A percentile compares a stretch with the other conserved stretches of the same genome.
These are phyloP conservation scores for Ilyonectria sp. DNA, from an alignment of 2,329 filamentous ascomycete genomes.

Conservation along the genomic window DNA sequence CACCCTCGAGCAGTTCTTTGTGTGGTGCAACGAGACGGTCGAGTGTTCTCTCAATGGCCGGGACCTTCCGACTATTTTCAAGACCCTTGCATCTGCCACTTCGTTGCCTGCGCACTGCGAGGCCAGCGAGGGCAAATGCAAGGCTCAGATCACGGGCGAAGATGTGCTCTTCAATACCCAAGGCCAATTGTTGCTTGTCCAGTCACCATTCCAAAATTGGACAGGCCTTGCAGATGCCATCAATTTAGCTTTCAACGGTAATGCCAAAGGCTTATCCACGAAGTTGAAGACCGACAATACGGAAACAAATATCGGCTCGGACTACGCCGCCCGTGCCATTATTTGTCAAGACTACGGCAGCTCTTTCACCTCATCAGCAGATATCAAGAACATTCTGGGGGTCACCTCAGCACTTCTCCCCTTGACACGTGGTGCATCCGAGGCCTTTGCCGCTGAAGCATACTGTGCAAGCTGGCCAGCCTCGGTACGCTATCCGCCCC, in stretches of 20 bases:
- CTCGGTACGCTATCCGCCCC: slow-evolving; percentile 34
- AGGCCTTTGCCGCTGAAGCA: slow-evolving; percentile 36
- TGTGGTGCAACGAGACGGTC: slow-evolving; percentile 39
- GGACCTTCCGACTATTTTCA: slow-evolving; percentile 33
- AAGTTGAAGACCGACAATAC: slow-evolving; percentile 14
- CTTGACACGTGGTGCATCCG: slow-evolving; percentile 34
- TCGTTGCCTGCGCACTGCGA: slow-evolving; percentile 37
- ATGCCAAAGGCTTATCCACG: slow-evolving; percentile 40
- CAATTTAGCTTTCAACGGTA: slow-evolving; percentile 35
- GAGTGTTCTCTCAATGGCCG: slow-evolving; percentile 42
- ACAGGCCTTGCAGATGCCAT: slow-evolving; percentile 30
- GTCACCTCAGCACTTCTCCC: slow-evolving; percentile 33
- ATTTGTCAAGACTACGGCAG: slow-evolving; percentile 46
- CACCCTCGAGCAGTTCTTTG: slow-evolving; percentile 39
- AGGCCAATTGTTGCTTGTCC: slow-evolving; percentile 29
- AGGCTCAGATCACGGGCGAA: slow-evolving; percentile 36
- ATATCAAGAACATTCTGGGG: slow-evolving; percentile 34
- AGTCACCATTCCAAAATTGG: slow-evolving; percentile 35
- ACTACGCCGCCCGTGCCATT: slow-evolving; percentile 39
- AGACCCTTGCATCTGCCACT: slow-evolving; percentile 34
- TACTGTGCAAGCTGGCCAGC: slow-evolving; percentile 44
- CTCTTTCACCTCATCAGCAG: slow-evolving; percentile 22
- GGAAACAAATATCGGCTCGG: background rate
- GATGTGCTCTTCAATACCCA: slow-evolving; percentile 41
- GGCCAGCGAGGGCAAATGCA: slow-evolving; percentile 10